Conservation (phyloP, 768 basidiomycete species). For the Boletus coccyginus region DNA sequence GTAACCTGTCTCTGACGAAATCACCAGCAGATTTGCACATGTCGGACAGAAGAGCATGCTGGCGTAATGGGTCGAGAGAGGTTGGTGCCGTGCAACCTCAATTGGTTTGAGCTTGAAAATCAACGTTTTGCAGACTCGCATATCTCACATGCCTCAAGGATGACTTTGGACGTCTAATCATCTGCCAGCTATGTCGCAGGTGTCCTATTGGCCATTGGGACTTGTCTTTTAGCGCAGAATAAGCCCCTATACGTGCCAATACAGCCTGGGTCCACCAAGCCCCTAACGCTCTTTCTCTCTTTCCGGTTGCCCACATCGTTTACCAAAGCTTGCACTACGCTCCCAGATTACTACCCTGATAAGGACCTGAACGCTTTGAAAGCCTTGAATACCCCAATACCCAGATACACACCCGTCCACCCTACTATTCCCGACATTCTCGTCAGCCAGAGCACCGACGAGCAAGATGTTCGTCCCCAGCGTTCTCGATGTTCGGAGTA, state of each 20-base stretch:
- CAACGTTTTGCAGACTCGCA: not conserved
- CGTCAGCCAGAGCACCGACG: not conserved
- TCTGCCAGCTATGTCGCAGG: not conserved
- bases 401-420: not conserved
- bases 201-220: not conserved
- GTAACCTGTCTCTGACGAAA: constrained; percentile 72
- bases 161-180: too few relatives aligned
- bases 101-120: not conserved
- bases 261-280: not conserved
- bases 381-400: not conserved
- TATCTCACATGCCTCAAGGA: not conserved
- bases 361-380: not conserved
- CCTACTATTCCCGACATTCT: not conserved
- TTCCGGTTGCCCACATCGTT: not conserved
- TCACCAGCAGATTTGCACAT: constrained; percentile 83
- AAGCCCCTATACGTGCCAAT: not conserved
- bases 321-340: not conserved
- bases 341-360: not conserved
- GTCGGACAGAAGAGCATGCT: constrained; percentile 93
- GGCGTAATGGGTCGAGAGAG: too few relatives aligned
- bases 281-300: not conserved
- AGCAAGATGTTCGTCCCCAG: constrained; percentile 5
- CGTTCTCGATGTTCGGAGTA: not conserved
- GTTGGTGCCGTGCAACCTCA: not conserved
- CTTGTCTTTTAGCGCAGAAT: not conserved